These are phyloP conservation scores for Plasmodium cynomolgi DNA, from an alignment of 169 alveolate species.

Conservation along the genomic window DNA sequence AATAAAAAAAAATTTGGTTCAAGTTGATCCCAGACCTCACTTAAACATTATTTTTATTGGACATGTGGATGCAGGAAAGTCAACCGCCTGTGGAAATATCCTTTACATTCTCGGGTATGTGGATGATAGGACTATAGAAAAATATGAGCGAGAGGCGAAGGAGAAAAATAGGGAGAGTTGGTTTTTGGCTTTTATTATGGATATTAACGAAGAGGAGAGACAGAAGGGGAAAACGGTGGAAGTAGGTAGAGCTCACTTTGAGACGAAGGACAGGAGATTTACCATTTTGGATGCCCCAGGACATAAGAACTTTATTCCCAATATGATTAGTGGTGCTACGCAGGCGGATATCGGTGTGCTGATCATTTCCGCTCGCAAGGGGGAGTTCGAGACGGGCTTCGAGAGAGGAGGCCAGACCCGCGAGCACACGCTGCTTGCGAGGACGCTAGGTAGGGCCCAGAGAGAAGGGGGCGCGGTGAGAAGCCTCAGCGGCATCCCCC, in stretches of 20 bases:
- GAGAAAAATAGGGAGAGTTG: conserved; percentile 98
- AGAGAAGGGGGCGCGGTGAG: no score
- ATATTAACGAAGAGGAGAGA: conserved; percentile 98
- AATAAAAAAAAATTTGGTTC: conserved; percentile 62
- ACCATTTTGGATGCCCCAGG: conserved; percentile 99
- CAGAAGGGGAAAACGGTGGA: conserved; percentile 99
- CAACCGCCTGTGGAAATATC: conserved; percentile 98
- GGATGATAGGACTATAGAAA: conserved; percentile 96
- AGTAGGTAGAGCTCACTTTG: conserved; percentile 98
- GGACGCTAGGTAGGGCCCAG: conserved; percentile 88
- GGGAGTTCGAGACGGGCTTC: conserved; percentile 99
- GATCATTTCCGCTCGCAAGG: conserved; percentile 96
- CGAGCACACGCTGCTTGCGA: conserved; percentile 99
- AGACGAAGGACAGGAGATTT: conserved; percentile 93
- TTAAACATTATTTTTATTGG: conserved; percentile 98
- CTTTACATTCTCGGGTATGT: conserved; percentile 93
- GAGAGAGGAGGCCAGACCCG: conserved; percentile 99
- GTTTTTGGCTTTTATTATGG: conserved; percentile 99
- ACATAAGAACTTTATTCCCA: conserved; percentile 99
- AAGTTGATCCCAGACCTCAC: conserved; percentile 92
- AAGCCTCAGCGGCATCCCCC: no score
- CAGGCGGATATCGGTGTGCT: conserved; percentile 99
- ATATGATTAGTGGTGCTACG: conserved; percentile 99
- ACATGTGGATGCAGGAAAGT: conserved; percentile 99
- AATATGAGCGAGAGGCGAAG: conserved; percentile 98